Evolutionary conservation across 805 yeast genomes (phyloP), one percentile per base, ranked within the genome.

Genomic region (Wickerhamomyces xylosicus): DNA sequence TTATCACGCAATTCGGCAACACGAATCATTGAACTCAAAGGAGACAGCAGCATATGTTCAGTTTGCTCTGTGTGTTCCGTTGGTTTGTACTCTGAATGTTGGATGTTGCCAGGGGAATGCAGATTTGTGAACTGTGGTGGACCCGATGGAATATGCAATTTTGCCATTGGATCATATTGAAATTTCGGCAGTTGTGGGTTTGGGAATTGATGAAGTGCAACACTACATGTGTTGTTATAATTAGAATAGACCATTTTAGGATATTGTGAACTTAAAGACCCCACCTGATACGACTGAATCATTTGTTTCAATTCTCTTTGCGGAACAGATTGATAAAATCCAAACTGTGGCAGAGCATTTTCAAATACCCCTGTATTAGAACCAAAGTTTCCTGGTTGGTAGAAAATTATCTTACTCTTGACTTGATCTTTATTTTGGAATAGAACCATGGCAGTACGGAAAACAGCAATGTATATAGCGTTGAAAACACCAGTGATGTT

Each of bases 391-490:
- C 51, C 60, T 5, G 87, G 85, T 48, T 76, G 73, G 53, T 77
- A 78, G 50, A 63, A 74, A 8, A 74, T 62, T 33, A 70, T 64
- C 49, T 77, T 78, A n/a, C 69, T 61, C 49, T 72, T 70, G 46
- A 73, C 69, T 39, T 66, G 60, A 22, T 58, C 47, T 44, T 72
- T 71, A 52, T 78, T 79, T 46, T 77, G 80, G 37, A 77, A 54
- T 39, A 79, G 67, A 3, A 83, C 79, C 56, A 78, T 82, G 1
- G 83, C 77, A 40, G 83, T 69, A 54, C 79, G 81, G 58, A 79
- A 84, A 0, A 78, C 66, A 9, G 95, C 95, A 48, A 85, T 83
- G 53, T 84, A 94, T 33, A 86, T 73, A 2, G 95, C 87, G 61
- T 85, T 95, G 1, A 87, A 86, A 13, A 83, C 90, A 6, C 95